phyloP scores from a whole-genome alignment of 805 yeast genomes.

The Candida oleophila region DNA sequence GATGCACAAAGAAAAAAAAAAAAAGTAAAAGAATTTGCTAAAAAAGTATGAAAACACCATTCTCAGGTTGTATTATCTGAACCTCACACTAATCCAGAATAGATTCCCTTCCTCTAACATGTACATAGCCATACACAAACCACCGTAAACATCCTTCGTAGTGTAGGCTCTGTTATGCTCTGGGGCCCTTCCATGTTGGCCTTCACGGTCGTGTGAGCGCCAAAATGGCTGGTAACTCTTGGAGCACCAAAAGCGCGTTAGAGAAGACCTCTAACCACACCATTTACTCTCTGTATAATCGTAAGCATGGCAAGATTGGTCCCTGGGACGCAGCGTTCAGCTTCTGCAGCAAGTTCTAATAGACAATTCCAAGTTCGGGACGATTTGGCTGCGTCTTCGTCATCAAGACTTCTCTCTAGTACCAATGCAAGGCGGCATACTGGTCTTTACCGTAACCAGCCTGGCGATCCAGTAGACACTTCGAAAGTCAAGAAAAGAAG shows the following conservation, averaged over 20 bases:
- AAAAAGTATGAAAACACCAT: background rate
- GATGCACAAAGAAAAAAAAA: background rate
- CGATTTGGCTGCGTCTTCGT: constrained; percentile 1
- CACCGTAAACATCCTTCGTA: background rate
- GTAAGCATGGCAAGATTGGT: constrained; percentile 4
- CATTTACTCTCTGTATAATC: background rate
- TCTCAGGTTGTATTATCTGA: no score
- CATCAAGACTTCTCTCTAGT: background rate
- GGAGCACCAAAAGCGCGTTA: background rate
- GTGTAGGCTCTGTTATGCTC: no score
- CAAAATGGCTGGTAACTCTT: background rate
- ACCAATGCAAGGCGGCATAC: constrained; percentile 11
- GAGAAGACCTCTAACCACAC: no score
- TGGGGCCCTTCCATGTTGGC: background rate
- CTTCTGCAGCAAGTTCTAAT: background rate
- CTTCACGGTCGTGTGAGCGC: background rate
- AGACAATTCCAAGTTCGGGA: background rate
- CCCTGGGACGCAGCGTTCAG: constrained; percentile 1
- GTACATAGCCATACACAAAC: background rate
- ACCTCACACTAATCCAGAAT: no score
- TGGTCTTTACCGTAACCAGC: constrained; percentile 48
- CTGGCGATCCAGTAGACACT: constrained; percentile 48
- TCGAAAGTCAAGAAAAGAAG: constrained; percentile 27
- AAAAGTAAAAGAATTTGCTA: background rate
- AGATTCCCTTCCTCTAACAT: no score